These are phyloP conservation scores for Plasmodium fragile DNA, from an alignment of 169 alveolate species.

Conservation along the genomic window DNA sequence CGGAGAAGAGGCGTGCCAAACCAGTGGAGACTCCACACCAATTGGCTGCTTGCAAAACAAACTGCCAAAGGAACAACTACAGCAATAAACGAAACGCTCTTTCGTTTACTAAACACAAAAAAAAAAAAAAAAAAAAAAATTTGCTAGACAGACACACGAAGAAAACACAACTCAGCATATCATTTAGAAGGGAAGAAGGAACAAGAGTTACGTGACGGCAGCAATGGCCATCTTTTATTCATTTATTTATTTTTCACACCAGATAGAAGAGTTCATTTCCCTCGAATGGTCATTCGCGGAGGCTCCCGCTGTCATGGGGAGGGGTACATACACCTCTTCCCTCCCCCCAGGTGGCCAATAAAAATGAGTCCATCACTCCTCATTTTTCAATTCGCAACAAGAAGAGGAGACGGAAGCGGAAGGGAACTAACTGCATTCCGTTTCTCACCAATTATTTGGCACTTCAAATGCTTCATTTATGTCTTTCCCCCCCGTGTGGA, in stretches of 20 bases:
- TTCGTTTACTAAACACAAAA: not conserved
- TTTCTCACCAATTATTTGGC: not conserved
- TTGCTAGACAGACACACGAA: not conserved
- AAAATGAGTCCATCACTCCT: not conserved
- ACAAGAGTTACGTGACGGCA: not conserved
- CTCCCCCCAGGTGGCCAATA: not conserved
- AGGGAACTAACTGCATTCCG: not conserved
- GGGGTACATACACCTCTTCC: constrained; percentile 1
- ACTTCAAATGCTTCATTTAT: not conserved
- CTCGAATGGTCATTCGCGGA: not conserved
- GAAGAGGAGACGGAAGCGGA: not conserved
- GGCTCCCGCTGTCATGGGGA: not conserved
- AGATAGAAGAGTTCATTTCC: not conserved
- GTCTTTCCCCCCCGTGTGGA: not conserved
- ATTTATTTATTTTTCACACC: not conserved
- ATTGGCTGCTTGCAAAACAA: not conserved
- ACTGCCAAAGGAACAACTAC: not conserved
- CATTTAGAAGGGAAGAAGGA: not conserved
- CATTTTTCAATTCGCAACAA: not conserved
- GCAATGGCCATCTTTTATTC: not conserved
- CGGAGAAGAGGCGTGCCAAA: not conserved
- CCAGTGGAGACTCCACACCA: not conserved
- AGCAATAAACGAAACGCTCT: not conserved
- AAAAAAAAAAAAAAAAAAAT: not conserved
- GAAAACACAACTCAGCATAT: not conserved